A percentile compares a stretch with the other conserved stretches of the same genome.
These are phyloP conservation scores for Candida odintsovae DNA, from an alignment of 805 yeast genomes.

Conservation along the genomic window DNA sequence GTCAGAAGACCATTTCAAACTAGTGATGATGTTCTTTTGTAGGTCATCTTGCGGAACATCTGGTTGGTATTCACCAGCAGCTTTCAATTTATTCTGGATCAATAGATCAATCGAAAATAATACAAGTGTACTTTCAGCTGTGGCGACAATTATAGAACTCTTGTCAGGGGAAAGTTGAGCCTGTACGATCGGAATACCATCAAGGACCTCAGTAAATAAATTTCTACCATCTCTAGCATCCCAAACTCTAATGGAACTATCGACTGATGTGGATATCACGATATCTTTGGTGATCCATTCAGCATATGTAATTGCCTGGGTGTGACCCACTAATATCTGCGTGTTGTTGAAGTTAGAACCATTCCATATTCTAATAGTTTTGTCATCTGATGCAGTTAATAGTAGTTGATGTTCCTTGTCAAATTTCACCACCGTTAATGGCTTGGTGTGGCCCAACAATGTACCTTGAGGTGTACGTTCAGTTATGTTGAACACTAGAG, in stretches of 20 bases:
- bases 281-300: conserved; percentile 45
- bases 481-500: conserved; percentile 49
- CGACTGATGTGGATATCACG: conserved; percentile 56
- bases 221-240: conserved; percentile 40
- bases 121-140: conserved; percentile 52
- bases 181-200: conserved; percentile 50
- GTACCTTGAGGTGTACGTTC: conserved; percentile 43
- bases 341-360: conserved; percentile 52
- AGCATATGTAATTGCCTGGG: conserved; percentile 49
- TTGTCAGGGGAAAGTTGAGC: conserved; percentile 48
- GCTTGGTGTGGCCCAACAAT: conserved; percentile 59
- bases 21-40: conserved; percentile 24
- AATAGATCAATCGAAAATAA: conserved; percentile 40
- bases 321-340: conserved; percentile 46
- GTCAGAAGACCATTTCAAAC: conserved; percentile 29
- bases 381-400: conserved; percentile 77
- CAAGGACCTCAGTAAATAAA: conserved; percentile 31
- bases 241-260: conserved; percentile 70
- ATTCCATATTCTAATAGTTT: conserved; percentile 67
- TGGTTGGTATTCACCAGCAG: conserved; percentile 22
- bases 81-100: conserved; percentile 10
- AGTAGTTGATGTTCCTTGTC: conserved; percentile 46
- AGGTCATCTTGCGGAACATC: conserved; percentile 1
- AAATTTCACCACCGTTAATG: conserved; percentile 50
- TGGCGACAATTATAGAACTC: conserved; percentile 54